Percentiles rank a stretch among this genome's conserved stretches.
phyloP scores from a whole-genome alignment of 805 yeast genomes.

The Hyphopichia homilentoma region DNA sequence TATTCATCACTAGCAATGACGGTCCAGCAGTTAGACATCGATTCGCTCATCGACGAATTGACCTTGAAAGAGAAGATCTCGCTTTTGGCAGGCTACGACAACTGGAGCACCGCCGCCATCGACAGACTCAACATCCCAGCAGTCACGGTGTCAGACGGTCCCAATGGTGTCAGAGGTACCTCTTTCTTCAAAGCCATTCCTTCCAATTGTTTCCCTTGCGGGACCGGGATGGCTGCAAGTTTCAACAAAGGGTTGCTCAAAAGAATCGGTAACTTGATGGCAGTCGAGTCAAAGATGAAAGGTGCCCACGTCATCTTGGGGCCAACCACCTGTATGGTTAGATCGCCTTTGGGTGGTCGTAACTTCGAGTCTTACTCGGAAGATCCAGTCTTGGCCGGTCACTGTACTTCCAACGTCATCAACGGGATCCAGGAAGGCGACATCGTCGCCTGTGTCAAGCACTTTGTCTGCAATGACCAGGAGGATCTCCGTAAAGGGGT shows the following conservation, averaged over 20 bases:
- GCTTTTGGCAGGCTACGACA: conserved; percentile 38
- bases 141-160: conserved; percentile 53
- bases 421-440: conserved; percentile 52
- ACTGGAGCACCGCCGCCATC: conserved; percentile 48
- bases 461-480: conserved; percentile 60
- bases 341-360: conserved; percentile 60
- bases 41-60: conserved; percentile 23
- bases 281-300: conserved; percentile 50
- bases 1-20: background rate
- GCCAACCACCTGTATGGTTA: conserved; percentile 47
- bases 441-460: conserved; percentile 57
- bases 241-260: conserved; percentile 47
- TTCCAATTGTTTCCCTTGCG: conserved; percentile 59
- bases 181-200: conserved; percentile 49
- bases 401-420: conserved; percentile 45
- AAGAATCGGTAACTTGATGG: conserved; percentile 53
- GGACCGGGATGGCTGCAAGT: conserved; percentile 57
- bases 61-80: conserved; percentile 34
- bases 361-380: conserved; percentile 62
- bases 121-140: conserved; percentile 43
- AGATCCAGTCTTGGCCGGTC: conserved; percentile 51
- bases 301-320: conserved; percentile 41
- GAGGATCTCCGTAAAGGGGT: conserved; percentile 52
- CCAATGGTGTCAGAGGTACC: conserved; percentile 62
- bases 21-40: conserved; percentile 22